A percentile compares a stretch with the other conserved stretches of the same genome.
Conservation (phyloP, 2,329 filamentous ascomycete genomes). For the Aspergillus hiratsukae region DNA sequence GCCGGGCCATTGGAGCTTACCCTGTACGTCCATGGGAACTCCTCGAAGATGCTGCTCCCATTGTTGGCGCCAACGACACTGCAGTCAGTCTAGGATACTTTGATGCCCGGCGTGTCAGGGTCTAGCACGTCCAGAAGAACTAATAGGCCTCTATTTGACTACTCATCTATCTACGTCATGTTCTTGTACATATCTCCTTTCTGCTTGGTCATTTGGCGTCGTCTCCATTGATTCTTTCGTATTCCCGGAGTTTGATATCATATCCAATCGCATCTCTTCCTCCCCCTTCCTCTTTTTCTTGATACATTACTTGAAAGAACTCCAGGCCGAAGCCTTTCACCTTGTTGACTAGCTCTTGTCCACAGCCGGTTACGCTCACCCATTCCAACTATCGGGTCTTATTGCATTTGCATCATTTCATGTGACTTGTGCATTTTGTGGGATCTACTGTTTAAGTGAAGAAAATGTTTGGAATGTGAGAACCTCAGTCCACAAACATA, state of each 20-base stretch:
- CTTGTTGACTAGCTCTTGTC: not conserved
- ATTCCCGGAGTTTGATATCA: slow-evolving; percentile 2
- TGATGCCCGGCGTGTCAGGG: slow-evolving; percentile 34
- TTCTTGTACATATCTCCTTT: not conserved
- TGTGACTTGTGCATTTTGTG: not conserved
- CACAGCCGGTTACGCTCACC: not conserved
- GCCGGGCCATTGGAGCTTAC: slow-evolving; percentile 32
- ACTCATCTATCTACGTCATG: not conserved
- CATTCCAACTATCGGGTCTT: not conserved
- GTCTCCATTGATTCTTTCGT: not conserved
- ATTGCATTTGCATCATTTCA: slow-evolving; percentile 2
- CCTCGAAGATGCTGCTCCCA: slow-evolving; percentile 42
- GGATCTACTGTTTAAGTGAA: not conserved
- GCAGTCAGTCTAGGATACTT: slow-evolving; percentile 41
- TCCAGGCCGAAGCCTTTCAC: not conserved
- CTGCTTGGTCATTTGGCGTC: not conserved
- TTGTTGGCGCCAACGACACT: slow-evolving; percentile 43
- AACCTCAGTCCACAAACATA: not conserved
- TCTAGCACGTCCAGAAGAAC: slow-evolving; percentile 11
- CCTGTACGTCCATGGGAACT: slow-evolving; percentile 42
- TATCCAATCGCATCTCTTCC: slow-evolving; percentile 4
- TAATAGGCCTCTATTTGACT: not conserved
- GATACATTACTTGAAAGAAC: not conserved
- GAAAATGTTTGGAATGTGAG: not conserved
- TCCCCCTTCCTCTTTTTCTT: not conserved